Base-by-base conservation (phyloP, 108 stramenopile genomes). In the Skeletonema costatum region DNA sequence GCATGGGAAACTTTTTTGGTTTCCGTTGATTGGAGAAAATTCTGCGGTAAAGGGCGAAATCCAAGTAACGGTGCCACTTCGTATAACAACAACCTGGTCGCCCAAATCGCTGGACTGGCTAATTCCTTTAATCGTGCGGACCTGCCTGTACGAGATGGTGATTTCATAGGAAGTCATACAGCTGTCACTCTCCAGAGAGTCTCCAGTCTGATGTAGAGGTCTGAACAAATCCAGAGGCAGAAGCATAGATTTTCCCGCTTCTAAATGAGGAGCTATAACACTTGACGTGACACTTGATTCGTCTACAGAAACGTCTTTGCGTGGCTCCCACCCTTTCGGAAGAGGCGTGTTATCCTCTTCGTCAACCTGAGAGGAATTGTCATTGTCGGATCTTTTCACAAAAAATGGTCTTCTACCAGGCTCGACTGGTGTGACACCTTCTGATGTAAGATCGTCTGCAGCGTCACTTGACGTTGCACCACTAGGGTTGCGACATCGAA, bases 171-270 rank as follows among this genome's bases (percentile, higher is more conserved):
- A 46, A 25, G 77, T 81, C 5, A 51, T 67, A 41, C n/a, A 64
- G 32, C 29, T 64, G 36, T 60, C 70, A 62, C 32, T 29, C 5
- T 78, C 75, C 30, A 63, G 48, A 14, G 75, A 36, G 11, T 39
- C 39, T 44, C 60, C 53, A 19, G 66, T 50, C 39, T 13, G 70
- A 53, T 64, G 63, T 46, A 83, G 50, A 11, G 91, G 91, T 31
- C 91, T 70, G 80, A 85, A 95, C 19, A 95, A 4, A 71, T 95
- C 87, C 25, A 95, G 79, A 46, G 75, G 75, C n/a, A 87, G 60
- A 66, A 78, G 84, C 5, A 84, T 68, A 2, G 68, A 44, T 42
- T 86, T 87, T 48, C 89, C 85, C 19, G 75, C 73, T 19, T 70
- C 67, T n/a, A 92, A 53, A 16, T 63, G 65, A 25, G 86, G 29